Evolutionary conservation across 495 filamentous ascomycete species (phyloP), one percentile per base, ranked within the genome.

Genomic region (Thermothielavioides terrestris): DNA sequence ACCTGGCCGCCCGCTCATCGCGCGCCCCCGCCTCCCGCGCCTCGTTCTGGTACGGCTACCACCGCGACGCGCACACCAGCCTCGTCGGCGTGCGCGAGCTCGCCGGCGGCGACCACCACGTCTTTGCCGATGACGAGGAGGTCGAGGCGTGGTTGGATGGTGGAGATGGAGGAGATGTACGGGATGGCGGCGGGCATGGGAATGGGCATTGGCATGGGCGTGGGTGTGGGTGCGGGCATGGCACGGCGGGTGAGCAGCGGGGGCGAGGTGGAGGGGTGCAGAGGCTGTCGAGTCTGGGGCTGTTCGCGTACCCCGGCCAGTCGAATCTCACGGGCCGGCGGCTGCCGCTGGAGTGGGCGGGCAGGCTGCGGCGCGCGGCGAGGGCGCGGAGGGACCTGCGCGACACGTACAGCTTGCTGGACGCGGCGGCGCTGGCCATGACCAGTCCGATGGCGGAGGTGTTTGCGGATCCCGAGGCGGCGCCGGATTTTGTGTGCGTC

Each of bases 241-340:
- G n/a, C n/a, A n/a, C n/a, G n/a, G n/a, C n/a, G n/a, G n/a, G n/a
- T n/a, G n/a, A n/a, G n/a, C n/a, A n/a, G n/a, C n/a, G n/a, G n/a
- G n/a, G n/a, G n/a, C n/a, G n/a, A n/a, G n/a, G n/a, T 88, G 86
- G 86, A 65, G 89, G 4, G 15, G 7, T n/a, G 12, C 20, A 21
- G 20, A 47, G 9, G 60, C 6, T 17, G 14, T 23, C 47, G 22
- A 53, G 60, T 4, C 57, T 83, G 23, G 77, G 77, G 1, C 65
- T 91, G 12, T 86, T 89, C 57, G 84, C 80, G 12, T 91, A 83
- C 63, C 86, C 86, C 11, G 86, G 79, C 5, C 86, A 89, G 62
- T 86, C 83, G 12, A 89, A 89, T 58, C 82, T 91, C 74, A 87
- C 79, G 11, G 86, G 86, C 6, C 72, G 82, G 25, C 74, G 86